These are phyloP conservation scores for Venturia pyrina DNA, from an alignment of 2,329 filamentous ascomycete genomes.

Conservation along the genomic window DNA sequence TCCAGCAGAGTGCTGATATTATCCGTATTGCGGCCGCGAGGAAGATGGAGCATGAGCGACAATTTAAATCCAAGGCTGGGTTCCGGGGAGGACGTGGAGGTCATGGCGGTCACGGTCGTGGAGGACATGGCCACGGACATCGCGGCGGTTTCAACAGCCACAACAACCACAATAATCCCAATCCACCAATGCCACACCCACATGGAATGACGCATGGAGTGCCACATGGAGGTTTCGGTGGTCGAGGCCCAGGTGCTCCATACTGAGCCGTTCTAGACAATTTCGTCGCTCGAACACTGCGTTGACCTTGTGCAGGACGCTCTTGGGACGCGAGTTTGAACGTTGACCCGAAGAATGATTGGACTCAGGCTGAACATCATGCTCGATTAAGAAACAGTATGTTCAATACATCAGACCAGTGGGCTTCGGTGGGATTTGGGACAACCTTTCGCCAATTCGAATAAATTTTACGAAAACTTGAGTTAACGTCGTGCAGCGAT, in stretches of 20 bases:
- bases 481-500: background rate
- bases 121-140: background rate
- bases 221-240: background rate
- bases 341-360: background rate
- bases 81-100: background rate
- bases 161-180: background rate
- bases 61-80: conserved; percentile 1
- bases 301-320: background rate
- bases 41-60: conserved; percentile 9
- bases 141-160: conserved; percentile 1
- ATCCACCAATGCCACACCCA: background rate
- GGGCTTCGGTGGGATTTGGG: background rate
- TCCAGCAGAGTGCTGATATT: conserved; percentile 25
- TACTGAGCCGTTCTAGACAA: background rate
- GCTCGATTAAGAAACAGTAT: background rate
- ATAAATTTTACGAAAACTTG: background rate
- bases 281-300: background rate
- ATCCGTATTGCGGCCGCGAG: conserved; percentile 3
- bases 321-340: background rate
- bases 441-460: background rate
- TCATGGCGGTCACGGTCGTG: background rate
- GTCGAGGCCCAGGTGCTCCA: background rate
- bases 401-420: background rate
- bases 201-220: background rate
- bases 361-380: background rate